Evolutionary conservation across 1,284 basidiomycete genomes (phyloP), one percentile per base, ranked within the genome.

Genomic region (Trametes pubescens): DNA sequence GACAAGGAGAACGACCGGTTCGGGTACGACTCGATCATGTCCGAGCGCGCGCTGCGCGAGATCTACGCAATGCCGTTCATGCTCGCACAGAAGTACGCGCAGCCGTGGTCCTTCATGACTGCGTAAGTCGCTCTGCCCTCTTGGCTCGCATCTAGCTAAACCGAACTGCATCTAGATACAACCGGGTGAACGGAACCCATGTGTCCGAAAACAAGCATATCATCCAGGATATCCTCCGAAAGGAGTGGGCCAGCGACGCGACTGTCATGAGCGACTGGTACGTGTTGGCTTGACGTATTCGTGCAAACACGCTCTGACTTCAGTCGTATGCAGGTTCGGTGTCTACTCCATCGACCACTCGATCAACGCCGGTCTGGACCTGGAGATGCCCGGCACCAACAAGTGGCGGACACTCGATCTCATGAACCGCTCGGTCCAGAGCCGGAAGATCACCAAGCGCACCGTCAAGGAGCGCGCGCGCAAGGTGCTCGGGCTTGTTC

Each of bases 231-330:
- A 84, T 94, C 57, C 83, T 95, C 6, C 82, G 92, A 18, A 82
- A 86, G 9, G 92, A 95, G 74, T 95, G 92, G 92, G 83, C 84
- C 7, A 93, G 86, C 68, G 79, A 90, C 32, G 91, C 90, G 1
- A 65, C 88, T 71, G 77, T 90, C 65, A 92, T 94, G 89, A 91
- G 88, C 66, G 92, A 94, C 73, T 94, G 92, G 91, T 88, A 73
- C n/a, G 76, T 68, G 29, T 32, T 32, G 44, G 16, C 37, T 13
- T 8, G 7, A 21, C 9, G 14, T 32, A 13, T 35, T 38, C n/a
- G 51, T 8, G 14, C 8, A 8, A 5, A 11, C 16, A 21, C 38
- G 18, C 22, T 21, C n/a, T 43, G 61, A 65, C 40, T 3, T 46
- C n/a, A 26, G 21, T 26, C 4, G 14, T 6, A n/a, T 44, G 56